Evolutionary conservation across 306 rosid genomes (phyloP), one percentile per base, ranked within the genome.

Genomic region (Myrica gale): DNA sequence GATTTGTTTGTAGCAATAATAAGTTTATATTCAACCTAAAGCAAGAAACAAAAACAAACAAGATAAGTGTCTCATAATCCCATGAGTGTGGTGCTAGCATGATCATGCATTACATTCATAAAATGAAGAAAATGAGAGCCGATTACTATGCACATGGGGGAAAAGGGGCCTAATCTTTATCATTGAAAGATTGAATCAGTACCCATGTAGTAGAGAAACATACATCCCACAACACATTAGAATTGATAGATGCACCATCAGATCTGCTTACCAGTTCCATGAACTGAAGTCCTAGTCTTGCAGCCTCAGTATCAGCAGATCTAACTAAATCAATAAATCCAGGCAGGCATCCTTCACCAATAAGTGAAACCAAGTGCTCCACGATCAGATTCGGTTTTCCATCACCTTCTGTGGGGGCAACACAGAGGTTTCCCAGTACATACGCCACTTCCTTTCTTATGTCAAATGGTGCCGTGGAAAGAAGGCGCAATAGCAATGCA

Each of bases 371-470:
- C 85, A 96, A 65, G 89, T 96, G 91, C 71, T 87, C 98, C 81
- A 69, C 66, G 73, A 96, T 89, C 82, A 96, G 71, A 75, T 53
- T 85, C 20, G 98, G 89, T 74, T 74, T 90, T 83, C 87, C 91
- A 43, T 83, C 90, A 69, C 88, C 82, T 78, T 87, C 87, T 68
- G 82, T 62, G 32, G 93, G 89, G 51, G 87, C 86, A 78, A 89
- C 97, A 81, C 97, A 96, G 46, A 96, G 92, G 89, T 96, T 96
- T 5, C 97, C 99, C 52, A 92, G 81, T 17, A 92, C 96, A 82
- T 92, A 96, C 2, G 99, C 98, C 62, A 84, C 98, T 85, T 92
- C 99, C 81, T 88, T 92, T 81, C 97, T 84, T 79, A 96, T 84
- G 70, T 92, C 99, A 76, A 92, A 90, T 16, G 97, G 96, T 43